phyloP scores from a whole-genome alignment of 2,329 filamentous ascomycete genomes.

The Colletotrichum camelliae region DNA sequence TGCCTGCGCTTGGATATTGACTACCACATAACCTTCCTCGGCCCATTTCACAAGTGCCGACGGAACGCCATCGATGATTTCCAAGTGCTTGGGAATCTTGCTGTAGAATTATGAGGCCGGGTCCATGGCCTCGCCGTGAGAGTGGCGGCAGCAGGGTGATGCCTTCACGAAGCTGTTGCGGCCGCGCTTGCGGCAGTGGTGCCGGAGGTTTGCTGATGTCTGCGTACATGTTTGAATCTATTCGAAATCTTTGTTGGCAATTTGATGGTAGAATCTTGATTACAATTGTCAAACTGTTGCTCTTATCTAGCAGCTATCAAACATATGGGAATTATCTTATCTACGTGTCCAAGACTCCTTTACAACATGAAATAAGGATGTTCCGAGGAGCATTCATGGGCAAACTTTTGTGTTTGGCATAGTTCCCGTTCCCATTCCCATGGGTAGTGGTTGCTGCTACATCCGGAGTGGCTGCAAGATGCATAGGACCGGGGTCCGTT shows the following conservation, averaged over 20 bases:
- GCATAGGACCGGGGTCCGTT: not conserved
- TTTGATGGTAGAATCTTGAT: not conserved
- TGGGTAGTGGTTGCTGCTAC: not conserved
- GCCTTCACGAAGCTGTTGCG: not conserved
- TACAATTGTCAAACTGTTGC: not conserved
- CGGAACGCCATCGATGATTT: not conserved
- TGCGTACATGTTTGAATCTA: not conserved
- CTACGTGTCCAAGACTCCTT: not conserved
- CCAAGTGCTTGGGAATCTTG: not conserved
- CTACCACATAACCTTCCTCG: not conserved
- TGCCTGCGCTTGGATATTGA: not conserved
- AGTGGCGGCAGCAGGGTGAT: not conserved
- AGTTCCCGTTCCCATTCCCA: not conserved
- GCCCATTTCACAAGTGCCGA: not conserved
- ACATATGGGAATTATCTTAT: not conserved
- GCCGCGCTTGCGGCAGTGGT: not conserved
- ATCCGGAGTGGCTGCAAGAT: not conserved
- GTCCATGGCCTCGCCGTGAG: not conserved
- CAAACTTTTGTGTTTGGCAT: not conserved
- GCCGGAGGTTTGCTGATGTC: not conserved
- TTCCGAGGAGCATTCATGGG: not conserved
- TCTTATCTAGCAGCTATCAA: not conserved
- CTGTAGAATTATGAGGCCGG: not conserved
- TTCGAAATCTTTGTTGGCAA: not conserved
- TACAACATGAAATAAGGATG: not conserved